Conservation (phyloP, 192 early-diverging fungal species). For the Backusella tarrabulga region DNA sequence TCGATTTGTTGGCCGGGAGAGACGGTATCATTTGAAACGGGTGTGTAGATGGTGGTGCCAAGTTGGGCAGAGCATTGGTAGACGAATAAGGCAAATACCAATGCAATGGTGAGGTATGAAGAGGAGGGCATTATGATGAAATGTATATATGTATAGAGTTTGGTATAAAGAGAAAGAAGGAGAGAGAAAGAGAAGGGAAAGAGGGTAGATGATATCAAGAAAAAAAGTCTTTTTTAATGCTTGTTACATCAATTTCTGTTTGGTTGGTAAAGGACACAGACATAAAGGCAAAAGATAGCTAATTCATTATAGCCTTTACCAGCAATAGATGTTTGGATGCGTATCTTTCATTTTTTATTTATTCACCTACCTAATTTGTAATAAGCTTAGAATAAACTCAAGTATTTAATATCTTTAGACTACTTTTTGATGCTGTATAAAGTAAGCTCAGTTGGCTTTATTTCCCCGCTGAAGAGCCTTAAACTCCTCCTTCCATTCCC, state of each 20-base stretch:
- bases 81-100: not conserved
- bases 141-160: not conserved
- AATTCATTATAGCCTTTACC: conserved; percentile 6
- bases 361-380: not conserved
- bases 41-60: conserved; percentile 17
- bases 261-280: not conserved
- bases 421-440: not conserved
- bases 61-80: conserved; percentile 18
- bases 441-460: not conserved
- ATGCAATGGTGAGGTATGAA: not conserved
- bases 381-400: not conserved
- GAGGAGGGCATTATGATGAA: not conserved
- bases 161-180: not conserved
- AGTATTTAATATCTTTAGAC: not conserved
- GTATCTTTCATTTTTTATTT: not conserved
- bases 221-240: not conserved
- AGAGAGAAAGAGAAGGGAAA: not conserved
- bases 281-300: not conserved
- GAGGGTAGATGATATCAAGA: not conserved
- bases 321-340: conserved; percentile 6
- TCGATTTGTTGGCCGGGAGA: conserved; percentile 13
- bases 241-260: conserved; percentile 1
- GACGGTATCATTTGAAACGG: conserved; percentile 16
- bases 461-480: not conserved
- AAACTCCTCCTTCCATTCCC: not conserved